Evolutionary conservation across 768 basidiomycete genomes (phyloP).

Genomic region (Macrolepiota albuminosa): DNA sequence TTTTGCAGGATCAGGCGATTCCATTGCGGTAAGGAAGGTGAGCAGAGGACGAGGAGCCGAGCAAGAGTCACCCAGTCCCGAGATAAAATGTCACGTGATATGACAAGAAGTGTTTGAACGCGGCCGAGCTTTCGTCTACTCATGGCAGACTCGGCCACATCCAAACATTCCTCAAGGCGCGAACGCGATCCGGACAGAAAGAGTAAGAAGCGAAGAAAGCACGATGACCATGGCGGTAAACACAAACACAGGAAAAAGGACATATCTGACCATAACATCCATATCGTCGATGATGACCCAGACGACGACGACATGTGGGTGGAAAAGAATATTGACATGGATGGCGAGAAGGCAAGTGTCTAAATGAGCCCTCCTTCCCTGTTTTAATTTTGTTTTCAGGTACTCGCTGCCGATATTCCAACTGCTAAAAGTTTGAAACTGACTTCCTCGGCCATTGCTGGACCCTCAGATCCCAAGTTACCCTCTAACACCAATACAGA

Average conservation of each 20-base stretch:
- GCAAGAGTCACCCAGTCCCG: neutral
- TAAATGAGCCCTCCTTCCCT: neutral
- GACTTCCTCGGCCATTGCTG: constrained; percentile 50
- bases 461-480: constrained; percentile 40
- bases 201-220: constrained; percentile 52
- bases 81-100: constrained; percentile 18
- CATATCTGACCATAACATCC: constrained; percentile 34
- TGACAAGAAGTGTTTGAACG: constrained; percentile 5
- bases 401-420: constrained; percentile 70
- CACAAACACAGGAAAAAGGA: constrained; percentile 41
- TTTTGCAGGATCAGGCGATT: constrained; percentile 37
- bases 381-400: constrained; percentile 31
- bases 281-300: constrained; percentile 67
- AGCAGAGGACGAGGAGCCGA: neutral
- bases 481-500: constrained; percentile 45
- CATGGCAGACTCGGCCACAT: constrained; percentile 14
- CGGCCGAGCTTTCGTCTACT: neutral
- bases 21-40: constrained; percentile 17
- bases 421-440: constrained; percentile 68
- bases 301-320: constrained; percentile 78
- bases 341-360: constrained; percentile 63
- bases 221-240: constrained; percentile 35
- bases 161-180: constrained; percentile 24
- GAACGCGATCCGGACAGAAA: constrained; percentile 40
- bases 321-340: constrained; percentile 81